A percentile compares a stretch with the other conserved stretches of the same genome.
Conservation (phyloP, 2,329 filamentous ascomycete species). For the Apiospora rasikravindrae region DNA sequence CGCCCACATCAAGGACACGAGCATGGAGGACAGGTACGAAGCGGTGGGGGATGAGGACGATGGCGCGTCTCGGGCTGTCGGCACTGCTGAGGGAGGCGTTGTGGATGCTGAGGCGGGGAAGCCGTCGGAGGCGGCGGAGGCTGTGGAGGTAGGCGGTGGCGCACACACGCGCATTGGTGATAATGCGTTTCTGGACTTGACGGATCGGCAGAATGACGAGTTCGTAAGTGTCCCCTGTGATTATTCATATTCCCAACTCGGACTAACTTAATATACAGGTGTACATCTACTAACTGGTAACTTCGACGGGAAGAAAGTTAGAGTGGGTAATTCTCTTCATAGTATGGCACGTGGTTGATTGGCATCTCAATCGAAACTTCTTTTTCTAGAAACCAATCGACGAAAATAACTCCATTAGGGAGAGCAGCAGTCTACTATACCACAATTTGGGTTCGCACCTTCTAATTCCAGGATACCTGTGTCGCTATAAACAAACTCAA, state of each 20-base stretch:
- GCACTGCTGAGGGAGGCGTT: conserved; percentile 36
- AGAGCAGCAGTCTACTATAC: background rate
- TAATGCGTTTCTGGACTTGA: conserved; percentile 63
- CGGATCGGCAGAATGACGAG: conserved; percentile 71
- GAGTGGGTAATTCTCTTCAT: too few species aligned
- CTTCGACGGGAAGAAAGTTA: background rate
- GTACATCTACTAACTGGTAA: background rate
- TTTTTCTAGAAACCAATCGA: too few species aligned
- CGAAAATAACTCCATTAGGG: too few species aligned
- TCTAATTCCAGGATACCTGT: too few species aligned
- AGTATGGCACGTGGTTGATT: too few species aligned
- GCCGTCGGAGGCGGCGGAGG: conserved; percentile 26
- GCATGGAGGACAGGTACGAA: conserved; percentile 61
- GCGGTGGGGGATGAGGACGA: conserved; percentile 58
- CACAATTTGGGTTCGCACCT: too few species aligned
- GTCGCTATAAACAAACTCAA: too few species aligned
- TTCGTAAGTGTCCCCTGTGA: conserved; percentile 49
- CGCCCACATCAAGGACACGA: conserved; percentile 62
- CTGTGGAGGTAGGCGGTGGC: background rate
- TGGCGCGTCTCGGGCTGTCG: conserved; percentile 49
- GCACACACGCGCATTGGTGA: conserved; percentile 44
- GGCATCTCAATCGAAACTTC: background rate
- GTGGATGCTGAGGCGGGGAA: conserved; percentile 4
- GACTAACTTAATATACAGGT: background rate
- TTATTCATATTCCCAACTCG: too few species aligned